These are phyloP conservation scores for Blastocystis sp. DNA, from an alignment of 352 stramenopile species.

Conservation along the genomic window DNA sequence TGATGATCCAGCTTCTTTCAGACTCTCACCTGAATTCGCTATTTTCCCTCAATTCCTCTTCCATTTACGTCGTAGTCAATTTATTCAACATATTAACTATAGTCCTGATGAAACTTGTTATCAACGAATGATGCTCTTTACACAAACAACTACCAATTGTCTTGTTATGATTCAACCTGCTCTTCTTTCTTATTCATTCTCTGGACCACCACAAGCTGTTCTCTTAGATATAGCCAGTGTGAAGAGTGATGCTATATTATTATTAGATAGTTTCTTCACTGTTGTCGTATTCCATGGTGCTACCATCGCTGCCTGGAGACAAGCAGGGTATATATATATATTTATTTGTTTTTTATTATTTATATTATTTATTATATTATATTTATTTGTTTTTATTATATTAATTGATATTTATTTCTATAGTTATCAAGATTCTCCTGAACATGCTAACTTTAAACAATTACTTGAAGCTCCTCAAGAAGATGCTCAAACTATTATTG, in stretches of 20 bases:
- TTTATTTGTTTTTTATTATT: too few species aligned
- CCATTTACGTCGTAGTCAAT: conserved; percentile 89
- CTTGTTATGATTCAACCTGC: conserved; percentile 99
- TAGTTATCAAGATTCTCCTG: conserved; percentile 73
- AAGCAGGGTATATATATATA: too few species aligned
- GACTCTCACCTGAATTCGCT: conserved; percentile 79
- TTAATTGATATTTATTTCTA: conserved; percentile 46
- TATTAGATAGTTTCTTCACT: conserved; percentile 99
- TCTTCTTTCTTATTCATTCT: conserved; percentile 87
- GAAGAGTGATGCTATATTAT: conserved; percentile 84
- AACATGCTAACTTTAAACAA: conserved; percentile 90
- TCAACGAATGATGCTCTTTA: conserved; percentile 55
- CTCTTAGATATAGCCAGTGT: conserved; percentile 69
- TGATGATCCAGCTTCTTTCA: conserved; percentile 85
- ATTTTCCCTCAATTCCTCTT: conserved; percentile 99
- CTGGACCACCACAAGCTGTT: conserved; percentile 62
- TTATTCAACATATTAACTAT: conserved; percentile 90
- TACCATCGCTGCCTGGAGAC: conserved; percentile 90
- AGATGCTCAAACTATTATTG: conserved; percentile 95
- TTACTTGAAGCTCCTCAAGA: conserved; percentile 77
- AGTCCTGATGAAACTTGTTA: conserved; percentile 90
- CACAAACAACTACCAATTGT: conserved; percentile 86
- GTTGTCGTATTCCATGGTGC: conserved; percentile 98
- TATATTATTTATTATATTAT: conserved; percentile 10
- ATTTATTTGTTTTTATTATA: conserved; percentile 3